Evolutionary conservation across 2,329 filamentous ascomycete species (phyloP).

Genomic region (Diaporthe amygdali): DNA sequence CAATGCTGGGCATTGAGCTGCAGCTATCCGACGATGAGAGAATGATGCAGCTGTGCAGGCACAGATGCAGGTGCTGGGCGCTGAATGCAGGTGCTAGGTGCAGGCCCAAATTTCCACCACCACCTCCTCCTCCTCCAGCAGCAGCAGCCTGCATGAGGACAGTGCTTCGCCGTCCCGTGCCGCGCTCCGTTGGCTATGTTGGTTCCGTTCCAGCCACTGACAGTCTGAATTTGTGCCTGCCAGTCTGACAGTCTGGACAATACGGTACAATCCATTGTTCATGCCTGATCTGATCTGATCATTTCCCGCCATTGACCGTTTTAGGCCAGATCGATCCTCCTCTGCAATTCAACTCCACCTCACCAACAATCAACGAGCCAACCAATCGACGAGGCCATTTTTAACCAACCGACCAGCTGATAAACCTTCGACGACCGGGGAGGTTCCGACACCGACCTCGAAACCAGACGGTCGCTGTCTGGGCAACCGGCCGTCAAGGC

Average conservation of each 20-base stretch:
- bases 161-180: conserved; percentile 3
- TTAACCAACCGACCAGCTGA: neutral
- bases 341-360: neutral
- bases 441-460: neutral
- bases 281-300: neutral
- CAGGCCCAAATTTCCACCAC: neutral
- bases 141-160: neutral
- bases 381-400: neutral
- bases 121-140: too few relatives aligned
- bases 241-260: neutral
- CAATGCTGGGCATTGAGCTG: neutral
- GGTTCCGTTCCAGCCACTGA: neutral
- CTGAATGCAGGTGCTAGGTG: neutral
- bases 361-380: neutral
- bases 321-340: conserved; percentile 6
- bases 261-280: too few relatives aligned
- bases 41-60: neutral
- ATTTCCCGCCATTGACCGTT: neutral
- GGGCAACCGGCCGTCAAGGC: neutral
- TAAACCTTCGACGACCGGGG: neutral
- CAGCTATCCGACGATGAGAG: neutral
- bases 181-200: neutral
- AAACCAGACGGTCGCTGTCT: neutral
- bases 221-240: too few relatives aligned
- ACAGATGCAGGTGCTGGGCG: neutral